Evolutionary conservation across 495 filamentous ascomycete genomes (phyloP), one percentile per base, ranked within the genome.

Genomic region (Schizothecium vesticola): DNA sequence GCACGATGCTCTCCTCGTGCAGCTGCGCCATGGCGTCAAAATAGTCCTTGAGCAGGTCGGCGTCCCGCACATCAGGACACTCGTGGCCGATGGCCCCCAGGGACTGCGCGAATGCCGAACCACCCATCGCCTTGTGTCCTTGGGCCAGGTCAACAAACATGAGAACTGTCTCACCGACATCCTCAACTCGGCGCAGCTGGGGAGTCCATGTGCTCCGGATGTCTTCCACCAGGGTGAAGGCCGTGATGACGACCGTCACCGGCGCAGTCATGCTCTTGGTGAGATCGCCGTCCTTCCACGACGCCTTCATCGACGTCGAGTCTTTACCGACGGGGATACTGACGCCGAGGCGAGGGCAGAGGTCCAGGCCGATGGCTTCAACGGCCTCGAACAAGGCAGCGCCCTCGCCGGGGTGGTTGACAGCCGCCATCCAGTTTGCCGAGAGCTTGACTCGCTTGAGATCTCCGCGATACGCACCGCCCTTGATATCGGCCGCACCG

Each of bases 381-480:
- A 97, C 95, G 31, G 92, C 95, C 78, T 97, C 94, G 68, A 97
- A 99, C 57, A 99, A 85, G 36, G 90, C 94, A 64, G 95, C 96
- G 43, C 91, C 95, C 78, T 99, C 95, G 61, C 96, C 95, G 16
- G 92, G 90, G 77, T 97, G 94, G 74, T 89, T 94, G 67, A 92
- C 91, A 10, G 95, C 93, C 1, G 93, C 92, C 96, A 98, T 99
- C 95, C 95, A 99, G 79, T 99, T 98, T 12, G 96, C 95, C 2
- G 93, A 97, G 16, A 98, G 84, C 74, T 93, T 89, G 16, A 98
- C 88, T 31, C 91, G 86, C 69, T 85, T 85, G 57, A 98, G 80
- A 36, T 78, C 76, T 11, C 76, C 76, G 56, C 75, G 71, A 59
- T 76, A 59, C 4, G 65, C 56, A 31, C 91, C 87, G 62, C 90